Evolutionary conservation across 257 asterid genomes (phyloP).

Genomic region (Agastache rugosa): DNA sequence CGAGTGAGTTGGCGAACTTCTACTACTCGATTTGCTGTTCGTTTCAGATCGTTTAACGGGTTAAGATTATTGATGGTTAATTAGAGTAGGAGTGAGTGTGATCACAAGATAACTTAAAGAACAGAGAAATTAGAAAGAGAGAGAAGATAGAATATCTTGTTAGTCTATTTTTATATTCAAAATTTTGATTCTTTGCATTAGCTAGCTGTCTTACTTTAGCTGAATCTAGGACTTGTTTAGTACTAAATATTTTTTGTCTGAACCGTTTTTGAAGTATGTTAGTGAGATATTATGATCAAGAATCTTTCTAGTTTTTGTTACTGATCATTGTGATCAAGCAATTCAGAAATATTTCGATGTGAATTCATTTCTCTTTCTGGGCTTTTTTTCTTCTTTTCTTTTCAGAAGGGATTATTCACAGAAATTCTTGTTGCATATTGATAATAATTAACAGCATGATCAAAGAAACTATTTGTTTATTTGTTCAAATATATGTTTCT

Average conservation of each 20-base stretch:
- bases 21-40: slow-evolving; percentile 7
- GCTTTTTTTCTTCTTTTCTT: background rate
- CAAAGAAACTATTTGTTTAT: background rate
- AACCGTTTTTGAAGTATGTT: slow-evolving; percentile 14
- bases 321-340: slow-evolving; percentile 28
- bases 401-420: background rate
- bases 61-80: background rate
- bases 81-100: slow-evolving; percentile 13
- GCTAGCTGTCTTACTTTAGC: slow-evolving; percentile 40
- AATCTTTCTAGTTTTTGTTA: slow-evolving; percentile 22
- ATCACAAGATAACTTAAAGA: background rate
- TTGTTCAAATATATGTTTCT: background rate
- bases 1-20: slow-evolving; percentile 37
- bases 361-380: background rate
- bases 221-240: slow-evolving; percentile 42
- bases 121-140: background rate
- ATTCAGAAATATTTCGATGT: background rate
- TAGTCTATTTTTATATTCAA: slow-evolving; percentile 36
- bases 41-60: background rate
- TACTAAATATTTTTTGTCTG: slow-evolving; percentile 11
- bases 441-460: background rate
- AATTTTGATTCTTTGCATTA: slow-evolving; percentile 36
- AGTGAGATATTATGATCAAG: slow-evolving; percentile 33
- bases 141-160: slow-evolving; percentile 34
- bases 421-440: background rate